Percentiles rank a stretch among this genome's conserved stretches.
These are phyloP conservation scores for Acanthamoeba castellanii DNA, from an alignment of 208 protist genomes.

Conservation along the genomic window DNA sequence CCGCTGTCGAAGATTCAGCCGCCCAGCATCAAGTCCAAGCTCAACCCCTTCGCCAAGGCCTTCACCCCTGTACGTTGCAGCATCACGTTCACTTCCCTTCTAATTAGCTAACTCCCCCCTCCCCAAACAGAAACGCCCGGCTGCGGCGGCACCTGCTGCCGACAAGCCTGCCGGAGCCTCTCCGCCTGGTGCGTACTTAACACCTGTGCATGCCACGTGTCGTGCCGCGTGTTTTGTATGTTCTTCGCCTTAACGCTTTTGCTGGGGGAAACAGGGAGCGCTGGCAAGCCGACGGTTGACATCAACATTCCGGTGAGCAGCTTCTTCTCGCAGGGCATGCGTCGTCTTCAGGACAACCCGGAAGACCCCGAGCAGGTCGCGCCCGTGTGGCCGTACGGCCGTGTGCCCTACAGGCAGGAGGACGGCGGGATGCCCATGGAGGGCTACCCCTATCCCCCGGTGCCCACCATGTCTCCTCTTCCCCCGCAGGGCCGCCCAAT, in stretches of 20 bases:
- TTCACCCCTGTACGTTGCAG: neutral
- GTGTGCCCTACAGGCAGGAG: neutral
- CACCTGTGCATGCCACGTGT: too few species aligned
- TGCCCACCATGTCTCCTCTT: neutral
- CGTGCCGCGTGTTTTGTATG: too few species aligned
- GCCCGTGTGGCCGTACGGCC: neutral
- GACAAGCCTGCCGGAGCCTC: neutral
- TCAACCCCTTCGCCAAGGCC: slow-evolving; percentile 46
- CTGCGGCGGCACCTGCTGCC: neutral
- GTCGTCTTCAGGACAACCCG: neutral
- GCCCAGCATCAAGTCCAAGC: slow-evolving; percentile 22
- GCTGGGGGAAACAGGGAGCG: too few species aligned
- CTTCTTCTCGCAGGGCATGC: slow-evolving; percentile 4
- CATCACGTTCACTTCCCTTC: neutral
- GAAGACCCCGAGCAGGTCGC: slow-evolving; percentile 2
- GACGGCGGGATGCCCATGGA: neutral
- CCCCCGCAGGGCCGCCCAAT: neutral
- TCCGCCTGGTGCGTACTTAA: too few species aligned
- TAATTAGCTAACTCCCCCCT: too few species aligned
- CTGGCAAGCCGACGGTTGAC: slow-evolving; percentile 19
- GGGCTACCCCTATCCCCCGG: neutral
- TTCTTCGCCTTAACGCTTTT: too few species aligned
- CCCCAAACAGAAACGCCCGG: neutral
- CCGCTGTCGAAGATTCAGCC: slow-evolving; percentile 3
- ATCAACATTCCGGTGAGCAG: slow-evolving; percentile 26